Evolutionary conservation across 1,284 basidiomycete genomes (phyloP).

Genomic region (Lignosus rhinocerotis): DNA sequence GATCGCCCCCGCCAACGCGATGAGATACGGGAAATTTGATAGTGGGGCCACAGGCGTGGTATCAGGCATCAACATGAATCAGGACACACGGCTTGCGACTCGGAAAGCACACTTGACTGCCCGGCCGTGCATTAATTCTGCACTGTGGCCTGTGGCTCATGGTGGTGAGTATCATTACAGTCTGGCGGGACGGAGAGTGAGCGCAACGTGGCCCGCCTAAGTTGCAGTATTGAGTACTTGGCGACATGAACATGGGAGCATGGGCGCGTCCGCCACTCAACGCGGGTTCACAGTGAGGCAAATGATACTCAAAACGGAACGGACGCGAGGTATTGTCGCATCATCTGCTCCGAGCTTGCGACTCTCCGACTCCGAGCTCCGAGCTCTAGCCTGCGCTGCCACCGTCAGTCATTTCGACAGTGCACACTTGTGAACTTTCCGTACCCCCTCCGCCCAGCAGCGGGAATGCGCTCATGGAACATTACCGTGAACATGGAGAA

Average conservation of each 20-base stretch:
- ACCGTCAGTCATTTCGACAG: not conserved
- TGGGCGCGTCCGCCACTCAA: too few relatives aligned
- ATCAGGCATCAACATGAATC: not conserved
- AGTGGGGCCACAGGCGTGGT: not conserved
- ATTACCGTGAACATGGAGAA: not conserved
- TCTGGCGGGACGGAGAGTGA: not conserved
- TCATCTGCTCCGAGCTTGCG: constrained; percentile 3
- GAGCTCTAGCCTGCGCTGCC: not conserved
- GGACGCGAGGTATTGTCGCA: constrained; percentile 9
- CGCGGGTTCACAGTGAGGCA: not conserved
- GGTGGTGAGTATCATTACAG: not conserved
- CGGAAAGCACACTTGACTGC: not conserved
- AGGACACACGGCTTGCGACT: not conserved
- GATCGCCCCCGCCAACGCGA: constrained; percentile 4
- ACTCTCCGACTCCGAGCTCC: not conserved
- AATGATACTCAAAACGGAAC: constrained; percentile 17
- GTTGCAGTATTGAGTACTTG: too few relatives aligned
- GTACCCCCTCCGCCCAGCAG: not conserved
- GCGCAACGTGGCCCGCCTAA: constrained; percentile 1
- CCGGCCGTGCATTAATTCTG: too few relatives aligned
- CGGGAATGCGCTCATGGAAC: not conserved
- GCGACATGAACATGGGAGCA: too few relatives aligned
- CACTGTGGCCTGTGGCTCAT: not conserved
- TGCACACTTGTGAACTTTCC: not conserved
- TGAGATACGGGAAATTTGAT: constrained; percentile 18